Conservation (phyloP, 129 eudicot species). For the Erigeron canadensis region DNA sequence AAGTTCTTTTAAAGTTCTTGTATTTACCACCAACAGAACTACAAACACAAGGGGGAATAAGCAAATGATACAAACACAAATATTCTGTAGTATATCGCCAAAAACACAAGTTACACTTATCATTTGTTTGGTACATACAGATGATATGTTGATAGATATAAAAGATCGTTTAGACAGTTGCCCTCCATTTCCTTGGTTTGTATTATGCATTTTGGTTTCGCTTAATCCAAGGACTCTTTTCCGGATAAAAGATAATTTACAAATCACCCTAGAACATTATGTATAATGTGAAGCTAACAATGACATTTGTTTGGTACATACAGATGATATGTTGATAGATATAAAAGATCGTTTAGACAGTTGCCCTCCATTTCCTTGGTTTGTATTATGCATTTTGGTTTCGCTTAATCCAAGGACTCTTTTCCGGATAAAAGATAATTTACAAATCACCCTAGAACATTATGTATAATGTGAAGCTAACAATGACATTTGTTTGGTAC, state of each 20-base stretch:
- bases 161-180: neutral
- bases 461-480: neutral
- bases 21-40: neutral
- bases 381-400: no score
- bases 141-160: neutral
- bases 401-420: no score
- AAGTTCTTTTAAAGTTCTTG: slow-evolving; percentile 2
- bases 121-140: neutral
- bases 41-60: neutral
- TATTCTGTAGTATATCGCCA: neutral
- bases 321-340: neutral
- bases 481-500: neutral
- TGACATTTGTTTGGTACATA: neutral
- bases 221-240: no score
- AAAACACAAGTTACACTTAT: neutral
- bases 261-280: neutral
- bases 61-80: neutral
- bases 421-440: no score
- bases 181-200: no score
- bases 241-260: no score
- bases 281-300: neutral
- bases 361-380: no score
- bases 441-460: neutral
- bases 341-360: neutral
- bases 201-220: no score